Percentiles rank a stretch among this genome's conserved stretches.
phyloP scores from a whole-genome alignment of 2,329 filamentous ascomycete species.

The Xylaria sp. region DNA sequence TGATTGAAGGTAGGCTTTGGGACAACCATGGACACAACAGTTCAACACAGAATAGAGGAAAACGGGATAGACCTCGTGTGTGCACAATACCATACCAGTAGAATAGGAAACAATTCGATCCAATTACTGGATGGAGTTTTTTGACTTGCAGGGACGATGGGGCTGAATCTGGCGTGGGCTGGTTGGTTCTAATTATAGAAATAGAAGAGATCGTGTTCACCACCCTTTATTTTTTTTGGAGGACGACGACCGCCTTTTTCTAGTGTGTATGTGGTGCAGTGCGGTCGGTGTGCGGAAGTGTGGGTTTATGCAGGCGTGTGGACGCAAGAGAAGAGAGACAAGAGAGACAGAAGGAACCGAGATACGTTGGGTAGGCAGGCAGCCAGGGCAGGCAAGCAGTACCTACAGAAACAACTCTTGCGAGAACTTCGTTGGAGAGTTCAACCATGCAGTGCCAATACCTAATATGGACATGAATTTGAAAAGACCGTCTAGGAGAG shows the following conservation, averaged over 20 bases:
- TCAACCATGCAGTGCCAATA: neutral
- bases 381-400: neutral
- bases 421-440: neutral
- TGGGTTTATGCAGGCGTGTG: conserved; percentile 16
- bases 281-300: conserved; percentile 34
- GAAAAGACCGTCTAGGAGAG: neutral
- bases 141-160: conserved; percentile 56
- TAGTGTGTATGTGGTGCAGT: conserved; percentile 12
- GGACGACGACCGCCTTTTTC: conserved; percentile 17
- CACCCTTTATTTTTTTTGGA: conserved; percentile 26
- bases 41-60: conserved; percentile 19
- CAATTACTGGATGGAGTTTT: conserved; percentile 44
- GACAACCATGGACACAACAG: conserved; percentile 35
- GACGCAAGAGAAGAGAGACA: neutral
- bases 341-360: neutral
- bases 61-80: conserved; percentile 26
- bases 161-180: conserved; percentile 62
- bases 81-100: conserved; percentile 6
- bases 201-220: conserved; percentile 61
- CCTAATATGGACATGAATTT: neutral
- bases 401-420: neutral
- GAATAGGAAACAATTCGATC: conserved; percentile 29
- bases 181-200: conserved; percentile 65
- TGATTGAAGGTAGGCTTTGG: neutral
- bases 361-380: neutral